A percentile compares a stretch with the other conserved stretches of the same genome.
Evolutionary conservation across 1,139 yeast species (phyloP).

Genomic region (Diutina sp.): DNA sequence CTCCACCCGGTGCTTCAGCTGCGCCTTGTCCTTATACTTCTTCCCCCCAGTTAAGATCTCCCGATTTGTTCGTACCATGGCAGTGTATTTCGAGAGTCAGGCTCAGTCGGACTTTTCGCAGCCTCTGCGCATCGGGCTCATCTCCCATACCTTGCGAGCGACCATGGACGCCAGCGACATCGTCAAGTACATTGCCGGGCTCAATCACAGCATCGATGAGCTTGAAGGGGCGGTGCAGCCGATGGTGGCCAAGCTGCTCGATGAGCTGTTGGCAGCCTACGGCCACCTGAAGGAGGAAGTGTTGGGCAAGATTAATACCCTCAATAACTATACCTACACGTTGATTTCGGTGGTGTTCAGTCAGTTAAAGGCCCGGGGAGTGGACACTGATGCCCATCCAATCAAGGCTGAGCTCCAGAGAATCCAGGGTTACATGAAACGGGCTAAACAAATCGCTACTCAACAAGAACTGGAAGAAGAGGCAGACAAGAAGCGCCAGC

Average conservation of each 20-base stretch:
- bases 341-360: neutral
- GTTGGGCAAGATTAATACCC: neutral
- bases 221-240: neutral
- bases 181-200: neutral
- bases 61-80: conserved; percentile 37
- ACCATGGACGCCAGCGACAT: neutral
- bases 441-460: neutral
- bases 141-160: neutral
- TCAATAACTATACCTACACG: neutral
- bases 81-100: neutral
- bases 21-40: conserved; percentile 55
- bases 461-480: neutral
- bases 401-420: neutral
- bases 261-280: neutral
- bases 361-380: neutral
- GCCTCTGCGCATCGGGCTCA: neutral
- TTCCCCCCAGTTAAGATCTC: conserved; percentile 84
- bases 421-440: neutral
- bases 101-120: neutral
- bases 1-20: conserved; percentile 55
- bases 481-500: neutral
- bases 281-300: neutral
- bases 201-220: neutral
- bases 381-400: neutral
- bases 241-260: neutral